Evolutionary conservation across 2,329 filamentous ascomycete genomes (phyloP), one percentile per base, ranked within the genome.

Genomic region (Phialemoniopsis sp.): DNA sequence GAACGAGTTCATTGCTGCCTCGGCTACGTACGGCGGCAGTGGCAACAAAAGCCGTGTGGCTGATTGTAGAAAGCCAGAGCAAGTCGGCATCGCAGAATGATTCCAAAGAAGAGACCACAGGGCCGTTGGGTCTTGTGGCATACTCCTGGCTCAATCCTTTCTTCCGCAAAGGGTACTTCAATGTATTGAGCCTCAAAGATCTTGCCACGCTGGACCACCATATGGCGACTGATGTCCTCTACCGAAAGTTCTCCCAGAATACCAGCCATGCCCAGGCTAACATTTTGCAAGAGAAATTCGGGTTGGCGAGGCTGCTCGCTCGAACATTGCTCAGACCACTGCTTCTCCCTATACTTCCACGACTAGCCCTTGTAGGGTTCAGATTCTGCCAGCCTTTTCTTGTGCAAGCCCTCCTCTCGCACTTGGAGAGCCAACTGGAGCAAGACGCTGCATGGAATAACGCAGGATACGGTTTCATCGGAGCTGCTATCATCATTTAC

Each of bases 371-470:
- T 5, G 54, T 65, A 4, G 66, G 56, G 12, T 66, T 69, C 43
- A 62, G 51, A 14, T 66, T 67, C 31, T 66, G 63, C 29, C 65
- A 67, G 34, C 66, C 68, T 0, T 63, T 71, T 17, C 60, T 72
- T 29, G 64, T 71, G 38, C 52, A 65, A 13, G 50, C 55, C 1
- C 53, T 65, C 0, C 48, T 72, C 1, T 41, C 47, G 3, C 63
- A 64, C 31, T 47, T 66, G 5, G 44, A 56, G 13, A 19, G 51
- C 21, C 43, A 55, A 6, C 21, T 26, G 17, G 36, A 51, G 21
- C 44, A 51, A 4, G 33, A 52, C 13, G 38, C 51, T 5, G 29
- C 47, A 2, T 31, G 44, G 45, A 45, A 52, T 39, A 32, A 26
- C 10, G 21, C 50, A 39, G 54, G 58, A 2, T 63, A 61, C 31